phyloP scores from a whole-genome alignment of 176 grass and related monocot genomes.

The Stipa capillata region DNA sequence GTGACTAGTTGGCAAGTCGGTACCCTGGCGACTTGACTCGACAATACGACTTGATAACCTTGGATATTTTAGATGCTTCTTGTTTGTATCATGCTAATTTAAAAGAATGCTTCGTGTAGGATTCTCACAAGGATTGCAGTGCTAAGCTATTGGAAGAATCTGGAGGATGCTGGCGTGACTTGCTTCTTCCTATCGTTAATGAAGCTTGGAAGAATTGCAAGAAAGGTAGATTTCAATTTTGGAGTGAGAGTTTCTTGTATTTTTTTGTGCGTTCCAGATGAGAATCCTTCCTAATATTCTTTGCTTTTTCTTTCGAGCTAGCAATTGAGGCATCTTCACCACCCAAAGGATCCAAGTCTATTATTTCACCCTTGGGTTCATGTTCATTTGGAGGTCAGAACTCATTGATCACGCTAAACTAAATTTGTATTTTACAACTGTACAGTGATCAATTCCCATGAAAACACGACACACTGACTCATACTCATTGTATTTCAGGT shows the following conservation, averaged over 20 bases:
- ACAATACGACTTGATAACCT: too few relatives aligned
- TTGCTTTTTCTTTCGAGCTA: slow-evolving; percentile 43
- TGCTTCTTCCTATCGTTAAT: slow-evolving; percentile 72
- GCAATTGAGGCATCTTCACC: slow-evolving; percentile 91
- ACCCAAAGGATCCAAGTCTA: slow-evolving; percentile 80
- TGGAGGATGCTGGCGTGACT: slow-evolving; percentile 82
- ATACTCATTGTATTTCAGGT: slow-evolving; percentile 44
- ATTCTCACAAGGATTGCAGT: slow-evolving; percentile 69
- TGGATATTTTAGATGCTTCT: neutral
- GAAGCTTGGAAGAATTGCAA: slow-evolving; percentile 87
- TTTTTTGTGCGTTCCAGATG: neutral
- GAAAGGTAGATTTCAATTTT: slow-evolving; percentile 58
- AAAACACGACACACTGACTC: neutral
- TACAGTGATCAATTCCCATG: neutral
- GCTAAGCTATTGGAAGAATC: slow-evolving; percentile 58
- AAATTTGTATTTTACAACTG: neutral
- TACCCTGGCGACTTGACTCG: too few relatives aligned
- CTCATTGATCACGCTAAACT: neutral
- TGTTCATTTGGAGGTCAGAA: slow-evolving; percentile 60
- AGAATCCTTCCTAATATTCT: slow-evolving; percentile 9
- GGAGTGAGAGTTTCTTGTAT: neutral
- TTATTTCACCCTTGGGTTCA: slow-evolving; percentile 45
- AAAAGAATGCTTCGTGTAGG: slow-evolving; percentile 25
- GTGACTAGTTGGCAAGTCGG: too few relatives aligned
- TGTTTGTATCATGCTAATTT: slow-evolving; percentile 14